Evolutionary conservation across 23 red algal species (phyloP).

Genomic region (Gracilaria caudata): DNA sequence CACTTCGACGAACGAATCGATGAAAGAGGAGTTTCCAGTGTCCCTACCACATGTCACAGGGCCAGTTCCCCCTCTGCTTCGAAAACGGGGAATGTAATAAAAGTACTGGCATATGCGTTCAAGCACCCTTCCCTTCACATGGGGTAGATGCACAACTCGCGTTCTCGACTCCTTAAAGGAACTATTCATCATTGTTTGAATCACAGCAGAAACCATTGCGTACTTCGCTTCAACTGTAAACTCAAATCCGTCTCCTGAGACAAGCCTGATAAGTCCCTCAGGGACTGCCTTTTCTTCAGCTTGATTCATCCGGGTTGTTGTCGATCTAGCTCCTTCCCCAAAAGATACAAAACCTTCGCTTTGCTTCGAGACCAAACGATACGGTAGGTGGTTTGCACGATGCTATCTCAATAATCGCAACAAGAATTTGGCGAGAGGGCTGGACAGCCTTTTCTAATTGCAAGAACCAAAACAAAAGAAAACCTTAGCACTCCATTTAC

Average conservation of each 20-base stretch:
- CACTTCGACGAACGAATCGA: slow-evolving; percentile 30
- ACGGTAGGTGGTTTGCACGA: background rate
- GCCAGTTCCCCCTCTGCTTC: slow-evolving; percentile 19
- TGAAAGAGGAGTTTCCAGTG: background rate
- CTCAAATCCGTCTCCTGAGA: slow-evolving; percentile 56
- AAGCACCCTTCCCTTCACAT: slow-evolving; percentile 52
- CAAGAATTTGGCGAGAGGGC: too few species aligned
- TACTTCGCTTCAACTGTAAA: slow-evolving; percentile 44
- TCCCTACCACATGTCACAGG: background rate
- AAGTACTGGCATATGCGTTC: slow-evolving; percentile 64
- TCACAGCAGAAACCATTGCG: slow-evolving; percentile 48
- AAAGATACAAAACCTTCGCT: background rate
- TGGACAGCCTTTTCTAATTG: too few species aligned
- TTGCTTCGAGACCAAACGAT: background rate
- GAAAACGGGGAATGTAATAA: slow-evolving; percentile 60
- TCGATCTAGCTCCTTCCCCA: background rate
- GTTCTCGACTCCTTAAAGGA: slow-evolving; percentile 57
- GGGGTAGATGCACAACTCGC: slow-evolving; percentile 43
- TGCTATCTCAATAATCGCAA: background rate
- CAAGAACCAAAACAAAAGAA: too few species aligned
- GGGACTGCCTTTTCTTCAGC: slow-evolving; percentile 16
- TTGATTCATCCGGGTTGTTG: background rate
- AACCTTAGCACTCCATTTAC: too few species aligned
- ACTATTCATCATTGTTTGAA: slow-evolving; percentile 58
- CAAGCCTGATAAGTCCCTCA: slow-evolving; percentile 39